Evolutionary conservation across 108 stramenopile species (phyloP).

Genomic region (Cyclotella cryptica): DNA sequence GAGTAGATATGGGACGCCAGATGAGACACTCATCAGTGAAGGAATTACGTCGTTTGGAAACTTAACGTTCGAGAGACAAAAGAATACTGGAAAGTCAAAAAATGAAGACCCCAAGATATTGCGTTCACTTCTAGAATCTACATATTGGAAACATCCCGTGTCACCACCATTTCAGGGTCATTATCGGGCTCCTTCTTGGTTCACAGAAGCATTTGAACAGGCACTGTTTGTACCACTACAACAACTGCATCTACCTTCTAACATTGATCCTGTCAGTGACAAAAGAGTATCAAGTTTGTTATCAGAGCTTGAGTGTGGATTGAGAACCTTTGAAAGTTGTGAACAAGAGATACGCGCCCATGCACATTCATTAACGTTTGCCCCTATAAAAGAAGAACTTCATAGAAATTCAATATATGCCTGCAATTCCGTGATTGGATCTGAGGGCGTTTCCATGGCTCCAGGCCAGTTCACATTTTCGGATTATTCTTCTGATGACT

Average conservation of each 20-base stretch:
- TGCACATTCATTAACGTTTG: neutral
- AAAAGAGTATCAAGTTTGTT: neutral
- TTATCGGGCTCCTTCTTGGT: conserved; percentile 20
- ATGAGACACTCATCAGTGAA: conserved; percentile 11
- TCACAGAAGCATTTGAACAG: conserved; percentile 10
- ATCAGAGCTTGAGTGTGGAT: conserved; percentile 1
- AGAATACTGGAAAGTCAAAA: neutral
- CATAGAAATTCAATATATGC: neutral
- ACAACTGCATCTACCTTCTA: conserved; percentile 12
- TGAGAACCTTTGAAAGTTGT: neutral
- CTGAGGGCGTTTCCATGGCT: too few relatives aligned
- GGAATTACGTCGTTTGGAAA: conserved; percentile 43
- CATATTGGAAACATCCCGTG: conserved; percentile 22
- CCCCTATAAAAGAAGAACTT: neutral
- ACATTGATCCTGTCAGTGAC: neutral
- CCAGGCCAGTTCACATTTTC: too few relatives aligned
- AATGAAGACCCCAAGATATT: conserved; percentile 1
- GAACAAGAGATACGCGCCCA: neutral
- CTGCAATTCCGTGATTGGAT: neutral
- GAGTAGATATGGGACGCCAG: neutral
- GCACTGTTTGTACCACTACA: conserved; percentile 13
- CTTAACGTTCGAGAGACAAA: conserved; percentile 25
- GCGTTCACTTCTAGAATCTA: conserved; percentile 16
- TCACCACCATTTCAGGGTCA: neutral
- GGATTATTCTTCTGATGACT: neutral